A percentile compares a stretch with the other conserved stretches of the same genome.
Evolutionary conservation across 257 asterid genomes (phyloP).

Genomic region (Penstemon eatonii): DNA sequence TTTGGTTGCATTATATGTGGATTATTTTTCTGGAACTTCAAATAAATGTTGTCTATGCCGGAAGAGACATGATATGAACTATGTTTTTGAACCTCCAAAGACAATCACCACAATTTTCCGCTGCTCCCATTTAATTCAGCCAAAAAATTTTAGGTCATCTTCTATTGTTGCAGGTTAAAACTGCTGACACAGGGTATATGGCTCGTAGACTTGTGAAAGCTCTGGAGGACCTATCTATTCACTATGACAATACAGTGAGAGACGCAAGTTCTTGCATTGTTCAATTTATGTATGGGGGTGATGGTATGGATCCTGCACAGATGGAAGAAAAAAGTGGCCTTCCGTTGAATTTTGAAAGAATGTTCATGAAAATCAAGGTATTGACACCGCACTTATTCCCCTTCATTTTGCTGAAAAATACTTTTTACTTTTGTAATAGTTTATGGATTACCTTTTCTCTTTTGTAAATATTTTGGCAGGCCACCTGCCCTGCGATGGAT

Average conservation of each 20-base stretch:
- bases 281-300: conserved; percentile 88
- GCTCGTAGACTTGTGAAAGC: conserved; percentile 97
- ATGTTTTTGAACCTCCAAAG: neutral
- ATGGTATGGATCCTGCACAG: conserved; percentile 96
- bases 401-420: neutral
- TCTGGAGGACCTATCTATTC: conserved; percentile 79
- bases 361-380: conserved; percentile 92
- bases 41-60: no score
- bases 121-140: conserved; percentile 10
- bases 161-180: conserved; percentile 71
- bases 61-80: neutral
- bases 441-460: conserved; percentile 25
- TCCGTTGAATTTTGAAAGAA: conserved; percentile 81
- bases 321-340: conserved; percentile 92
- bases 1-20: no score
- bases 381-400: conserved; percentile 18
- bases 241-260: conserved; percentile 87
- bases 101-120: no score
- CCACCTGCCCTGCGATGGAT: conserved; percentile 82
- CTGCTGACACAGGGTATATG: conserved; percentile 99
- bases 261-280: conserved; percentile 80
- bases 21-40: neutral
- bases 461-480: conserved; percentile 49
- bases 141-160: conserved; percentile 12
- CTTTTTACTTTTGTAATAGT: conserved; percentile 12